Conservation (phyloP, 129 eudicot genomes). For the Saussurea involucrata region DNA sequence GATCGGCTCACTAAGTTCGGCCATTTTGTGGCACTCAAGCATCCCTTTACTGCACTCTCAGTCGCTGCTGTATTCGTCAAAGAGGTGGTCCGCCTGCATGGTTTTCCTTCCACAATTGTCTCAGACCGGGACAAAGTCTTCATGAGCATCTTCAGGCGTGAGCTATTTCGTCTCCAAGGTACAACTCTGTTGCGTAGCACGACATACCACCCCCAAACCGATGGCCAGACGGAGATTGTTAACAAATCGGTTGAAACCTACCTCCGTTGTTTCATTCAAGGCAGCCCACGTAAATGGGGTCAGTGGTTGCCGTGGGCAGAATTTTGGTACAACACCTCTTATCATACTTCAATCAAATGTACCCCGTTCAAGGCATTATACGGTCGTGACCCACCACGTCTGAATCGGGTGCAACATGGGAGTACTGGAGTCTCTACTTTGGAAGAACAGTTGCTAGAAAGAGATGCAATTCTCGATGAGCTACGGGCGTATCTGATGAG, state of each 20-base stretch:
- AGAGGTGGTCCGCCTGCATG: not conserved
- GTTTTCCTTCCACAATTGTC: not conserved
- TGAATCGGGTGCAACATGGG: not conserved
- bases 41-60: not conserved
- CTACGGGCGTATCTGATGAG: not conserved
- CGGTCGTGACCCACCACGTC: not conserved
- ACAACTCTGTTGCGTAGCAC: not conserved
- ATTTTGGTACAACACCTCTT: not conserved
- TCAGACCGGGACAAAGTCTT: not conserved
- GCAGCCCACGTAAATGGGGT: not conserved
- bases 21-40: not conserved
- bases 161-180: not conserved
- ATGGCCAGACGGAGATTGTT: not conserved
- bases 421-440: not conserved
- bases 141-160: slow-evolving; percentile 5
- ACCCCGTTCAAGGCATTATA: not conserved
- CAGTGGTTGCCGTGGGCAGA: slow-evolving; percentile 11
- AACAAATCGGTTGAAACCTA: not conserved
- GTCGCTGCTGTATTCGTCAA: not conserved
- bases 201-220: not conserved
- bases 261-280: not conserved
- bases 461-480: not conserved
- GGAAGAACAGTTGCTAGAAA: not conserved
- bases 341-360: not conserved
- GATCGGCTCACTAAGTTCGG: not conserved